phyloP scores from a whole-genome alignment of 2,329 filamentous ascomycete species.

The Ambrosiella cleistominuta region DNA sequence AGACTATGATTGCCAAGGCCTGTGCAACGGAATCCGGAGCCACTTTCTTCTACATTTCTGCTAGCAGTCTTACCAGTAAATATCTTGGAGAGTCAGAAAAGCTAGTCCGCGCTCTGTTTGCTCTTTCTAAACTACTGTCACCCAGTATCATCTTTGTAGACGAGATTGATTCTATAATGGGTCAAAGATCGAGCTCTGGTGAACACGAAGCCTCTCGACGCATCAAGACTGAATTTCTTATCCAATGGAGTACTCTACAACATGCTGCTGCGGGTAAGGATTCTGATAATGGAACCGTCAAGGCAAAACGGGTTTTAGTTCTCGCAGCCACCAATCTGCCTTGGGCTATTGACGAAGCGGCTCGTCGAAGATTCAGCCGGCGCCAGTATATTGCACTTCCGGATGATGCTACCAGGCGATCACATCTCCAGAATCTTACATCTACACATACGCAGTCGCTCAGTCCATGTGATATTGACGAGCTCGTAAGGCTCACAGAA shows the following conservation, averaged over 20 bases:
- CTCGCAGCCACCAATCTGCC: conserved; percentile 90
- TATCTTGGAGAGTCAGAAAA: conserved; percentile 95
- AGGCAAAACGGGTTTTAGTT: conserved; percentile 77
- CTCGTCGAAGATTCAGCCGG: conserved; percentile 73
- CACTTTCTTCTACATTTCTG: conserved; percentile 93
- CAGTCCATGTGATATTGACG: conserved; percentile 50
- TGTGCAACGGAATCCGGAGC: conserved; percentile 89
- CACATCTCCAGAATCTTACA: conserved; percentile 62
- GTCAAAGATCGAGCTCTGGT: conserved; percentile 60
- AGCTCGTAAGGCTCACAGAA: conserved; percentile 64
- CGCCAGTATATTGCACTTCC: conserved; percentile 92
- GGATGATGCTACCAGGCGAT: conserved; percentile 61
- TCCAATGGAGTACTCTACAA: conserved; percentile 91
- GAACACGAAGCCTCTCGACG: conserved; percentile 86
- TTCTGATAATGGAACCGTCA: conserved; percentile 48
- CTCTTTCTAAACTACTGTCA: conserved; percentile 70
- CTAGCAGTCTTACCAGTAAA: conserved; percentile 86
- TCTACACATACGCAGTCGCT: conserved; percentile 77
- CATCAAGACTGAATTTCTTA: conserved; percentile 95
- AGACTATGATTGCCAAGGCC: conserved; percentile 90
- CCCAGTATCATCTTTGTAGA: conserved; percentile 97
- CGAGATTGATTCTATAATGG: conserved; percentile 88
- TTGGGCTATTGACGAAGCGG: conserved; percentile 96
- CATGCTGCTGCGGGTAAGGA: conserved; percentile 43
- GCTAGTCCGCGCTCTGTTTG: conserved; percentile 79